phyloP scores from a whole-genome alignment of 345 rosid genomes.

The Ceriops zippeliana region DNA sequence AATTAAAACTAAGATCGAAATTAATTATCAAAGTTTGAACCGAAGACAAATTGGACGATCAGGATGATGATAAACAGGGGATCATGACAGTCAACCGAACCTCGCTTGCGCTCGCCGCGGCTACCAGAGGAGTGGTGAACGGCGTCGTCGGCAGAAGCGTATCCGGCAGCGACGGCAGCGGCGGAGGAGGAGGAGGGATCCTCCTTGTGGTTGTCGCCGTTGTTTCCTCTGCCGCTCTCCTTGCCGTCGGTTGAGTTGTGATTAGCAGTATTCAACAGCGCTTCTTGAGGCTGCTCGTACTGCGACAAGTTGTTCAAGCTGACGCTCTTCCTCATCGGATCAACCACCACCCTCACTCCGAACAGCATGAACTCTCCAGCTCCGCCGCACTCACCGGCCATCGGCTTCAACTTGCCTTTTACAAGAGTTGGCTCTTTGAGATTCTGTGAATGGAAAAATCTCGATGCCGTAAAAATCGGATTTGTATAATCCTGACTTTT shows the following conservation, averaged over 20 bases:
- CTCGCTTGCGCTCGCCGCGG: constrained; percentile 82
- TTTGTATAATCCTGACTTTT: too few relatives aligned
- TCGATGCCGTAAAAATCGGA: constrained; percentile 23
- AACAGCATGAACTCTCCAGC: constrained; percentile 78
- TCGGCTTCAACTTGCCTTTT: background rate
- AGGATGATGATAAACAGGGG: too few relatives aligned
- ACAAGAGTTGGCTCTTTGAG: background rate
- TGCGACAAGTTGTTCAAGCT: constrained; percentile 81
- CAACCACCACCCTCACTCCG: constrained; percentile 86
- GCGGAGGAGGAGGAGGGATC: constrained; percentile 3
- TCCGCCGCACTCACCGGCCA: constrained; percentile 32
- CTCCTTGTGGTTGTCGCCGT: background rate
- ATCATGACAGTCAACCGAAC: constrained; percentile 20
- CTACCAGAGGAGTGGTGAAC: constrained; percentile 44
- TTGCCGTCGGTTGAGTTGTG: constrained; percentile 1
- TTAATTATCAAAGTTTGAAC: background rate
- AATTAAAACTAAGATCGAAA: background rate
- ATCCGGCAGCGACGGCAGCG: constrained; percentile 40
- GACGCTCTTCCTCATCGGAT: constrained; percentile 87
- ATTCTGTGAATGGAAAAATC: background rate
- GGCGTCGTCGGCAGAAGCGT: constrained; percentile 79
- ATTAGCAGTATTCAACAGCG: background rate
- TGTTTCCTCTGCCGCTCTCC: constrained; percentile 16
- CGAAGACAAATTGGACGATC: constrained; percentile 8
- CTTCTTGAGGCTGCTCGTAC: constrained; percentile 51